phyloP scores from a whole-genome alignment of 176 grass and related monocot species.

The Oryza brachyantha region DNA sequence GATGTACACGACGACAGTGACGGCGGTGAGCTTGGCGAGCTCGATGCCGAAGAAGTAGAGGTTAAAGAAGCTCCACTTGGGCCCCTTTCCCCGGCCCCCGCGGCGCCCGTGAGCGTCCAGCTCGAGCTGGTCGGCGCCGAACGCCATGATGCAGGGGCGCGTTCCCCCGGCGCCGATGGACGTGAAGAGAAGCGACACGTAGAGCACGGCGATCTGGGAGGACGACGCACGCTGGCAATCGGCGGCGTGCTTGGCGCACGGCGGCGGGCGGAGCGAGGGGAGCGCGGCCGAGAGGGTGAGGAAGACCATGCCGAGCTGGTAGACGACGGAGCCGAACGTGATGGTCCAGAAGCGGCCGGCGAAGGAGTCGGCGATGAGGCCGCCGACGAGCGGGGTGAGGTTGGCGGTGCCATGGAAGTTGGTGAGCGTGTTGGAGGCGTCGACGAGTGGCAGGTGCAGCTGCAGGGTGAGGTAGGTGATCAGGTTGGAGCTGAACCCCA shows the following conservation, averaged over 20 bases:
- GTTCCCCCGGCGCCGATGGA: slow-evolving; percentile 69
- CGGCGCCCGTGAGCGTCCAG: slow-evolving; percentile 24
- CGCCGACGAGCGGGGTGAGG: slow-evolving; percentile 73
- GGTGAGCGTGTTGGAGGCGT: slow-evolving; percentile 70
- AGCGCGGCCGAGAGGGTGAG: slow-evolving; percentile 63
- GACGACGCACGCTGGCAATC: slow-evolving; percentile 53
- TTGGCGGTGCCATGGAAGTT: slow-evolving; percentile 62
- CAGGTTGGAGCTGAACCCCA: slow-evolving; percentile 75
- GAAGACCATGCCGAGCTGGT: slow-evolving; percentile 81
- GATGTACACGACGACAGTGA: slow-evolving; percentile 58
- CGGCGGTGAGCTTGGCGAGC: slow-evolving; percentile 45
- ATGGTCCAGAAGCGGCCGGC: slow-evolving; percentile 85
- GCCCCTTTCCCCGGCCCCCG: slow-evolving; percentile 1
- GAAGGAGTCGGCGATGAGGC: slow-evolving; percentile 76
- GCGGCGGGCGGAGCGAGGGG: slow-evolving; percentile 54
- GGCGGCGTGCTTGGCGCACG: slow-evolving; percentile 18
- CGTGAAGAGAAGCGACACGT: slow-evolving; percentile 62
- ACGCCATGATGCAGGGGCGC: slow-evolving; percentile 67
- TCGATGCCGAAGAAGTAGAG: slow-evolving; percentile 64
- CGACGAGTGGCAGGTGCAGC: slow-evolving; percentile 67
- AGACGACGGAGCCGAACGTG: slow-evolving; percentile 63
- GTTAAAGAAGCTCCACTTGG: slow-evolving; percentile 65
- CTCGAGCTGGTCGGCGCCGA: slow-evolving; percentile 79
- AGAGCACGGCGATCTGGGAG: slow-evolving; percentile 55
- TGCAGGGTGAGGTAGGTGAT: slow-evolving; percentile 80